These are phyloP conservation scores for Cytospora paraplurivora DNA, from an alignment of 2,329 filamentous ascomycete genomes.

Conservation along the genomic window DNA sequence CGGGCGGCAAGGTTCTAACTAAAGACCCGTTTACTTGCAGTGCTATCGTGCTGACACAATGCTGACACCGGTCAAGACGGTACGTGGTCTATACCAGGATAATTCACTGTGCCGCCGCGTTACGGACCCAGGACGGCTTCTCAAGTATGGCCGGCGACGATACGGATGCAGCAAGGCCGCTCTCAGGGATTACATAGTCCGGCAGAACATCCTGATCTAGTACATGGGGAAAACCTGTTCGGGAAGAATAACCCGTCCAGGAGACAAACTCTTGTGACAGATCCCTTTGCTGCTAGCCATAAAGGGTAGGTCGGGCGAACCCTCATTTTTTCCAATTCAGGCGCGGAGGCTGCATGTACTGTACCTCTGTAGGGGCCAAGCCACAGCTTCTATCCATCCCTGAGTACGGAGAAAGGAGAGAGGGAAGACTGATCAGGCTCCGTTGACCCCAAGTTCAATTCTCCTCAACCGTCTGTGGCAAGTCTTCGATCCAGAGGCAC, in stretches of 20 bases:
- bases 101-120: neutral
- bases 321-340: slow-evolving; percentile 13
- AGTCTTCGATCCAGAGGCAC: slow-evolving; percentile 8
- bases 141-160: neutral
- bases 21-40: neutral
- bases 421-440: slow-evolving; percentile 17
- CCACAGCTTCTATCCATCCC: slow-evolving; percentile 23
- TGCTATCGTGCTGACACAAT: neutral
- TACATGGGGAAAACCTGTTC: neutral
- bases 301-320: slow-evolving; percentile 28
- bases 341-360: slow-evolving; percentile 30
- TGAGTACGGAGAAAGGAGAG: slow-evolving; percentile 19
- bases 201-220: neutral
- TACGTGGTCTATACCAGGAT: neutral
- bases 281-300: slow-evolving; percentile 15
- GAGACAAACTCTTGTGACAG: neutral
- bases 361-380: slow-evolving; percentile 19
- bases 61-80: neutral
- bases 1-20: neutral
- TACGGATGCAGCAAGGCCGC: neutral
- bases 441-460: slow-evolving; percentile 18
- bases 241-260: slow-evolving; percentile 6
- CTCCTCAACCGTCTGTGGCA: slow-evolving; percentile 22
- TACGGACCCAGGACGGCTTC: neutral
- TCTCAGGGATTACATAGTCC: neutral